Evolutionary conservation across 2,329 filamentous ascomycete species (phyloP).

Genomic region (Hypoxylon sp.): DNA sequence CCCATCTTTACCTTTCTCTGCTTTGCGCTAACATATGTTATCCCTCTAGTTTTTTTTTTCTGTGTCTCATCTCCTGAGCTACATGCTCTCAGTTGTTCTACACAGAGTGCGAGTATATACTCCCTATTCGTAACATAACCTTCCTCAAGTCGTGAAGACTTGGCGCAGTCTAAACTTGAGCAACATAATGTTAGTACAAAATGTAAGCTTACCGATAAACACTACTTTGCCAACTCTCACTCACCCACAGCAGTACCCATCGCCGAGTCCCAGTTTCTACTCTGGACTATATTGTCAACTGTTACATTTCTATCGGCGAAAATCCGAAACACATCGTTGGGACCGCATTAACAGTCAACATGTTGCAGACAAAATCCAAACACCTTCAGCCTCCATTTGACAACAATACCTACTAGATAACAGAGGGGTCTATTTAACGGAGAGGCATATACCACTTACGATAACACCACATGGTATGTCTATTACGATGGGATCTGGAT

Average conservation of each 20-base stretch:
- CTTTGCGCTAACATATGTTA: not conserved
- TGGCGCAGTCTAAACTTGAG: not conserved
- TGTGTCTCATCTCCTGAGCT: not conserved
- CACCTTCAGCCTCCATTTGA: not conserved
- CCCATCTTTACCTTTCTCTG: not conserved
- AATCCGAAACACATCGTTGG: too few relatives aligned
- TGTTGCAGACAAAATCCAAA: not conserved
- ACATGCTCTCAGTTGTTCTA: not conserved
- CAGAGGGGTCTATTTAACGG: not conserved
- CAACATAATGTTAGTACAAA: not conserved
- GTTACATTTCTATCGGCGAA: too few relatives aligned
- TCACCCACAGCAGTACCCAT: not conserved
- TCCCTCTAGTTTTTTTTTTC: not conserved
- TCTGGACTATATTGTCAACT: too few relatives aligned
- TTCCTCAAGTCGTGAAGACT: not conserved
- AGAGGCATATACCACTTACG: not conserved
- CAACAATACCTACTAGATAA: not conserved
- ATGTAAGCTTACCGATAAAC: not conserved
- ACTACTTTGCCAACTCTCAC: not conserved
- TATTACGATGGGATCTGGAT: conserved; percentile 5
- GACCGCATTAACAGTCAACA: not conserved
- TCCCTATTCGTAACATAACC: not conserved
- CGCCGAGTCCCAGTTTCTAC: not conserved
- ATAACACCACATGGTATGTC: not conserved
- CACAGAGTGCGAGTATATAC: not conserved